phyloP scores from a whole-genome alignment of 2,329 filamentous ascomycete genomes.

The Chaetomiaceae sp. region DNA sequence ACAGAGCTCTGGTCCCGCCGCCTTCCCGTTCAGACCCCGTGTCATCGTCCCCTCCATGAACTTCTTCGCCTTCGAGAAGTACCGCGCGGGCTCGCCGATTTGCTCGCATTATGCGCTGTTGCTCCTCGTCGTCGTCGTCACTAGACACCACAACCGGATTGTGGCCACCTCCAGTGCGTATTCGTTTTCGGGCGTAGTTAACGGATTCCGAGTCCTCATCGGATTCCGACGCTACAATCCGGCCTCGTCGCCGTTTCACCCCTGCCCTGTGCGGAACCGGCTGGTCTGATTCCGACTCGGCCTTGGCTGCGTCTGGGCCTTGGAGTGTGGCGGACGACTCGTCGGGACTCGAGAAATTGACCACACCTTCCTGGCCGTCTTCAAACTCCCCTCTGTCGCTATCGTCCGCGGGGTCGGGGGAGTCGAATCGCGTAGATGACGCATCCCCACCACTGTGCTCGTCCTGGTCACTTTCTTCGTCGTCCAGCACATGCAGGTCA shows the following conservation, averaged over 20 bases:
- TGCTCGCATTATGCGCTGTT: not conserved
- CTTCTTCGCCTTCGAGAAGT: not conserved
- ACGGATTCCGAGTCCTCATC: constrained; percentile 12
- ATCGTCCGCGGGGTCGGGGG: not conserved
- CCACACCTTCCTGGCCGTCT: not conserved
- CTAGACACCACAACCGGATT: constrained; percentile 3
- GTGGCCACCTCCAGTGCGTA: not conserved
- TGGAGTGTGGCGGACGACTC: constrained; percentile 8
- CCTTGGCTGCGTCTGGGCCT: not conserved
- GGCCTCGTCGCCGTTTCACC: constrained; percentile 8
- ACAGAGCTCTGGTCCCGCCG: not conserved
- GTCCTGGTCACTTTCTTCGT: constrained; percentile 5
- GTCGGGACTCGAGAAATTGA: constrained; percentile 17
- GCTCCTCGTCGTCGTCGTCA: constrained; percentile 9
- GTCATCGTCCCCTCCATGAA: not conserved
- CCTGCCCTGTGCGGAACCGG: not conserved
- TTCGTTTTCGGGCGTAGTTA: constrained; percentile 5
- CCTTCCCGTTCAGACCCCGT: not conserved
- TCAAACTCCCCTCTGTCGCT: too few species aligned
- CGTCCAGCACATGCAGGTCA: constrained; percentile 11
- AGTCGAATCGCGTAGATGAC: not conserved
- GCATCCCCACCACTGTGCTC: not conserved
- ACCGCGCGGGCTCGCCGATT: constrained; percentile 3
- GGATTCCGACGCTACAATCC: constrained; percentile 13
- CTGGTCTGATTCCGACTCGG: constrained; percentile 3